Conservation (phyloP, 208 protist species). For the Trypanosoma theileri region DNA sequence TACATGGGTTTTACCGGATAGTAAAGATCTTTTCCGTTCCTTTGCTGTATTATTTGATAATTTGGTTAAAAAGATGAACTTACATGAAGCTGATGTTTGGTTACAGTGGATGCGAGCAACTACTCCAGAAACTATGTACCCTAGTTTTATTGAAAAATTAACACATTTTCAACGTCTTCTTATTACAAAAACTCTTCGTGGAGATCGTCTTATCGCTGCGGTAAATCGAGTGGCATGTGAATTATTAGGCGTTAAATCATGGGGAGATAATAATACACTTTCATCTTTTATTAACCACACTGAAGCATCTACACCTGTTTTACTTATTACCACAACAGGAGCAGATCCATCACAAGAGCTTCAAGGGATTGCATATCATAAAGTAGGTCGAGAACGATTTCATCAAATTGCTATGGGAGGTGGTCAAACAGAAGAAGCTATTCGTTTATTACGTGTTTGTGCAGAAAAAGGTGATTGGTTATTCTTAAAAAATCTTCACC, state of each 20-base stretch:
- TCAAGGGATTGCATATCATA: constrained; percentile 78
- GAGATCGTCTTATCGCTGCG: constrained; percentile 95
- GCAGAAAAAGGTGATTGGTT: constrained; percentile 92
- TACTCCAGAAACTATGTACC: constrained; percentile 88
- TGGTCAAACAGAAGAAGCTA: constrained; percentile 91
- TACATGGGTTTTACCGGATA: constrained; percentile 88
- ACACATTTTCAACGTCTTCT: constrained; percentile 94
- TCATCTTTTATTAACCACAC: constrained; percentile 49
- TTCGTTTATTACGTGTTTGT: constrained; percentile 73
- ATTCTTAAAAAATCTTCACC: constrained; percentile 97
- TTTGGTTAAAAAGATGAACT: constrained; percentile 60
- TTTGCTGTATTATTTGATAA: constrained; percentile 81
- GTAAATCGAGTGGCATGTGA: constrained; percentile 85
- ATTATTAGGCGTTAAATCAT: constrained; percentile 73
- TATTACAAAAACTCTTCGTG: constrained; percentile 93
- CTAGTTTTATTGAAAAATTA: constrained; percentile 86
- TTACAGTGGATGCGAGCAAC: constrained; percentile 87
- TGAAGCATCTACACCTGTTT: constrained; percentile 72
- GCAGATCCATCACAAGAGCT: constrained; percentile 96
- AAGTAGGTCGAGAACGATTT: constrained; percentile 81
- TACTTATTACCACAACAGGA: constrained; percentile 95
- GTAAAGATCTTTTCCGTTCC: constrained; percentile 66
- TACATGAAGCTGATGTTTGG: constrained; percentile 92
- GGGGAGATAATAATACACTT: constrained; percentile 70
- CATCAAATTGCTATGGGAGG: constrained; percentile 96